Evolutionary conservation across 2,329 filamentous ascomycete species (phyloP).

Genomic region (Salinomyces thailandicus): DNA sequence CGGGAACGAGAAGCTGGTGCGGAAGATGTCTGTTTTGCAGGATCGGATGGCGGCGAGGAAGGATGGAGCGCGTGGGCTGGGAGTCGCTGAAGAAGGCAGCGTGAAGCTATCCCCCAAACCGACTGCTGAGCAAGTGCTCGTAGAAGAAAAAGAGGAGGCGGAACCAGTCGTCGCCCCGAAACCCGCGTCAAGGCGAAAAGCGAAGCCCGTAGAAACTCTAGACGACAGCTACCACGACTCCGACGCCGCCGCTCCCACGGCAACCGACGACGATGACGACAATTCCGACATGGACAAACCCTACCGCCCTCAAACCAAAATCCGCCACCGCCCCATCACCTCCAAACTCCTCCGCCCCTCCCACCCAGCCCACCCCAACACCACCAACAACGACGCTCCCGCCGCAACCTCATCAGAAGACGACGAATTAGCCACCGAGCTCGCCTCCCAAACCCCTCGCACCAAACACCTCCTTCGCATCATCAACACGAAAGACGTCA

Average conservation of each 20-base stretch:
- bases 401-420: constrained; percentile 9
- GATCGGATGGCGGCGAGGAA: constrained; percentile 38
- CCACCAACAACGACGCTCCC: constrained; percentile 10
- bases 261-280: constrained; percentile 27
- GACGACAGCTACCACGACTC: constrained; percentile 38
- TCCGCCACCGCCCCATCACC: constrained; percentile 14
- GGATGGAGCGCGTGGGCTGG: constrained; percentile 22
- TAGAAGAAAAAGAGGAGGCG: neutral
- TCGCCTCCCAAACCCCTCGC: constrained; percentile 39
- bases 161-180: too few species aligned
- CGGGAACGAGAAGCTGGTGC: constrained; percentile 61
- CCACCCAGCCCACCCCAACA: constrained; percentile 2
- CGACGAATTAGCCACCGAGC: constrained; percentile 20
- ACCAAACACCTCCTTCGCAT: constrained; percentile 56
- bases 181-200: too few species aligned
- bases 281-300: constrained; percentile 23
- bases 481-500: constrained; percentile 61
- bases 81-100: too few species aligned
- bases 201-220: constrained; percentile 10
- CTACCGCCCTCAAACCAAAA: constrained; percentile 31
- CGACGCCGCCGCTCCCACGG: too few species aligned
- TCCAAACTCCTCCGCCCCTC: neutral
- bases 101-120: neutral
- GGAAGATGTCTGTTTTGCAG: constrained; percentile 46
- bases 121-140: neutral